Percentiles rank a stretch among this genome's conserved stretches.
Conservation (phyloP, 441 rosid genomes). For the Pelargonium citronellum region DNA sequence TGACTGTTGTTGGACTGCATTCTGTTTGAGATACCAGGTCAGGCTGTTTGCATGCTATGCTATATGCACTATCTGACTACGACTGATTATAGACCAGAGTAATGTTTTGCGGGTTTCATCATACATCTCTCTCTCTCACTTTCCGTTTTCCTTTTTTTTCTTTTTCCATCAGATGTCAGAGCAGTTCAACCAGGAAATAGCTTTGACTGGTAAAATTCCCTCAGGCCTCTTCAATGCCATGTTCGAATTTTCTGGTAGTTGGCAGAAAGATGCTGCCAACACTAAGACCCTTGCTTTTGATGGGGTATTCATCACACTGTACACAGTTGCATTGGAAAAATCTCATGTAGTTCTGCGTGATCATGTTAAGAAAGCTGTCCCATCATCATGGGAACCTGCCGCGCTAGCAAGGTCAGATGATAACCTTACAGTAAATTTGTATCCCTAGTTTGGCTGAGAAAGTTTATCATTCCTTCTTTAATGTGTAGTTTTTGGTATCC, state of each 20-base stretch:
- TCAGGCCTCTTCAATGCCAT: conserved; percentile 83
- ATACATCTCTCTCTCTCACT: conserved; percentile 1
- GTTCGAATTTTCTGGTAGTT: conserved; percentile 80
- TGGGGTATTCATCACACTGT: conserved; percentile 82
- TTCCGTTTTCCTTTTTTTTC: conserved; percentile 5
- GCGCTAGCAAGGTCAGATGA: conserved; percentile 65
- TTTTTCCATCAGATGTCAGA: conserved; percentile 69
- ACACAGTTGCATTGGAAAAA: conserved; percentile 76
- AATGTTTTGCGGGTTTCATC: conserved; percentile 4
- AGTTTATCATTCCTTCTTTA: background rate
- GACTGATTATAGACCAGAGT: conserved; percentile 2
- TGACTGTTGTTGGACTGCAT: background rate
- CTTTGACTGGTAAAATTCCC: conserved; percentile 87
- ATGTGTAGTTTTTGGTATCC: background rate
- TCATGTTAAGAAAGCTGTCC: conserved; percentile 77
- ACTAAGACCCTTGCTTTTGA: conserved; percentile 89
- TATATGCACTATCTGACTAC: background rate
- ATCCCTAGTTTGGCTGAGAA: background rate
- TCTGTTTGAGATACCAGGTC: background rate
- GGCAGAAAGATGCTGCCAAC: conserved; percentile 91
- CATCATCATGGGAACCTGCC: conserved; percentile 90
- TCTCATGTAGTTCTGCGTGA: conserved; percentile 71
- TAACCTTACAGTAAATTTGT: background rate
- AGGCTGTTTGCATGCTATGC: background rate
- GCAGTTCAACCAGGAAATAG: conserved; percentile 87